These are phyloP conservation scores for Stephanodiscus minutulus DNA, from an alignment of 108 stramenopile species.

Conservation along the genomic window DNA sequence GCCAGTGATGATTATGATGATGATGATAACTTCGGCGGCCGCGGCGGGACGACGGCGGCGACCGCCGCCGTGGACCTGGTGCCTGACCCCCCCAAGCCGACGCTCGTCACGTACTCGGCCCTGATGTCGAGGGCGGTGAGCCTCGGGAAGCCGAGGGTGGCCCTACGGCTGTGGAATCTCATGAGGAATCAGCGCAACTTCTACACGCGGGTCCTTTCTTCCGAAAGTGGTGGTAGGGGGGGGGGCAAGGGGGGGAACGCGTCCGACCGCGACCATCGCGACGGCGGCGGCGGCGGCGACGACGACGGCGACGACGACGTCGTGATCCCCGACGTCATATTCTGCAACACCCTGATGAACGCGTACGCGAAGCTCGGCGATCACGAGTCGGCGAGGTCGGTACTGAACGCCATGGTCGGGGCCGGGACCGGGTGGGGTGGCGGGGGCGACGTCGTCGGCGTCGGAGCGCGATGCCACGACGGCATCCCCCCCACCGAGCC, in stretches of 20 bases:
- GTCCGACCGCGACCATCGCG: neutral
- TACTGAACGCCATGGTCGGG: conserved; percentile 71
- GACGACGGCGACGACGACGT: conserved; percentile 13
- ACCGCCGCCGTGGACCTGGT: conserved; percentile 24
- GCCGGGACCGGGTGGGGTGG: too few relatives aligned
- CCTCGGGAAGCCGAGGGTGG: conserved; percentile 72
- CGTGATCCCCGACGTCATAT: conserved; percentile 72
- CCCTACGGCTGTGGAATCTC: conserved; percentile 80
- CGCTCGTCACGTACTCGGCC: conserved; percentile 85
- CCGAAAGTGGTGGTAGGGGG: conserved; percentile 8
- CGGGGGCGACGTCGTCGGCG: too few relatives aligned
- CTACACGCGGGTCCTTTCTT: conserved; percentile 35
- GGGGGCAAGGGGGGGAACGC: neutral
- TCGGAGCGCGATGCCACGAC: conserved; percentile 13
- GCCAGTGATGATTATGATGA: neutral
- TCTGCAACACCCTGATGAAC: conserved; percentile 90
- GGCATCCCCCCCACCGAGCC: conserved; percentile 61
- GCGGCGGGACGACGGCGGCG: neutral
- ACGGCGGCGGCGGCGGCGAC: conserved; percentile 7
- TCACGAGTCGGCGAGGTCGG: conserved; percentile 53
- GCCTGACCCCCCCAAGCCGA: conserved; percentile 57
- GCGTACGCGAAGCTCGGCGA: conserved; percentile 80
- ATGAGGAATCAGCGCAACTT: conserved; percentile 66
- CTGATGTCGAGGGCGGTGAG: conserved; percentile 86
- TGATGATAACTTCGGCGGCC: neutral